Conservation (phyloP, 495 filamentous ascomycete genomes). For the Podospora conica region DNA sequence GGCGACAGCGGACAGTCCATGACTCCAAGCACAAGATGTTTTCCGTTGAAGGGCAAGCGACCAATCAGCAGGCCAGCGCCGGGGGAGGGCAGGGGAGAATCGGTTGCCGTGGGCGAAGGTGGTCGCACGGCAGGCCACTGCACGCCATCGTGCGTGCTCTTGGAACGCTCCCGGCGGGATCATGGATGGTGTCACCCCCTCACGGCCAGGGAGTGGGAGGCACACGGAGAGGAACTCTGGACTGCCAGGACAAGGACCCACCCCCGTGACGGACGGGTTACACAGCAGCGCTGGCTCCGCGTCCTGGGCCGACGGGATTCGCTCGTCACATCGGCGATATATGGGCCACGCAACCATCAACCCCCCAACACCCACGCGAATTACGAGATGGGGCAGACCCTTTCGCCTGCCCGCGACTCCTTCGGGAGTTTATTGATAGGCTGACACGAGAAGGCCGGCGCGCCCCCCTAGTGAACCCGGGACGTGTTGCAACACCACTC, state of each 20-base stretch:
- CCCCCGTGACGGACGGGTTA: conserved; percentile 2
- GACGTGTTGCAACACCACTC: not conserved
- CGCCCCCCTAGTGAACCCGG: not conserved
- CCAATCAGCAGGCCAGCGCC: conserved; percentile 20
- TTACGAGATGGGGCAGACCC: conserved; percentile 1
- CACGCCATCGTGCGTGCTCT: conserved; percentile 24
- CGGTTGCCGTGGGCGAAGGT: conserved; percentile 1
- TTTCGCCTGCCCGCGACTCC: not conserved
- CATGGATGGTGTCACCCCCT: not conserved
- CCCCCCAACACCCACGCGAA: not conserved
- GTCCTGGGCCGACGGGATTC: not conserved
- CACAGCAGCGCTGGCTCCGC: not conserved
- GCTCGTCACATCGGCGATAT: not conserved
- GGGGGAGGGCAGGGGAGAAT: not conserved
- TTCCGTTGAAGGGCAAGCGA: not conserved
- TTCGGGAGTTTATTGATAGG: not conserved
- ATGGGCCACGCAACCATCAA: not conserved
- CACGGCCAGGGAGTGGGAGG: conserved; percentile 2
- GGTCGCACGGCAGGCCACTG: conserved; percentile 20
- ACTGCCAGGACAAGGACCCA: not conserved
- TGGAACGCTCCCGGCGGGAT: conserved; percentile 7
- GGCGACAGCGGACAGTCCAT: not conserved
- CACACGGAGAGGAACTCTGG: too few relatives aligned
- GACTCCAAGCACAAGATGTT: not conserved
- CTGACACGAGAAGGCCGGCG: not conserved